Evolutionary conservation across 208 protist species (phyloP).

Genomic region (Crithidia mellificae): DNA sequence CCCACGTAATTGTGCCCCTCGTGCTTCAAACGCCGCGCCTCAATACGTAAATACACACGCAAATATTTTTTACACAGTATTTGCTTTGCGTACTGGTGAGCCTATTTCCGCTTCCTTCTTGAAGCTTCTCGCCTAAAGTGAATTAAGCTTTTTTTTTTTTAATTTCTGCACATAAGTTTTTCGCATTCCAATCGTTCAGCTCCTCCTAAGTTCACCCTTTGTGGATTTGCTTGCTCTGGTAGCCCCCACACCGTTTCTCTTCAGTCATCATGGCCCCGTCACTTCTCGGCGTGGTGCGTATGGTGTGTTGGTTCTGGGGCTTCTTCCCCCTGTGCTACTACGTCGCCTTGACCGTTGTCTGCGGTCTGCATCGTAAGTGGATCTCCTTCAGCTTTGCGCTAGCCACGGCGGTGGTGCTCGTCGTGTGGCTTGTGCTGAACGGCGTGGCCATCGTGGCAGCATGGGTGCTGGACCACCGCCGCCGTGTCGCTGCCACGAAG

Average conservation of each 20-base stretch:
- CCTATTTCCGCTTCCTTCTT: too few relatives aligned
- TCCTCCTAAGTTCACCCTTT: background rate
- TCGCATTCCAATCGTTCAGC: slow-evolving; percentile 9
- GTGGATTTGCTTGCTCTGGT: background rate
- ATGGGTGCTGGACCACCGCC: background rate
- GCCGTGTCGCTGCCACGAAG: too few relatives aligned
- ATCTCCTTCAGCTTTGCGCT: slow-evolving; percentile 33
- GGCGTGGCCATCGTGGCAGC: slow-evolving; percentile 14
- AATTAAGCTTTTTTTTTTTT: slow-evolving; percentile 18
- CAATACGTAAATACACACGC: too few relatives aligned
- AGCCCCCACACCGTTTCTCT: slow-evolving; percentile 2
- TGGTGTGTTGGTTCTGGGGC: slow-evolving; percentile 28
- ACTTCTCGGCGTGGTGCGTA: slow-evolving; percentile 5
- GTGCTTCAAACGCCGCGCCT: too few relatives aligned
- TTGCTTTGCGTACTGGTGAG: too few relatives aligned
- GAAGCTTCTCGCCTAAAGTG: too few relatives aligned
- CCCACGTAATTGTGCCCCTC: too few relatives aligned
- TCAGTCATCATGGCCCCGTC: background rate
- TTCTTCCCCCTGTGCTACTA: slow-evolving; percentile 40
- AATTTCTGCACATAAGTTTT: slow-evolving; percentile 3
- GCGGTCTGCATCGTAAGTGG: slow-evolving; percentile 35
- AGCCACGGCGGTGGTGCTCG: slow-evolving; percentile 12
- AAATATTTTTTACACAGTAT: too few relatives aligned
- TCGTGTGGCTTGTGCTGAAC: slow-evolving; percentile 27
- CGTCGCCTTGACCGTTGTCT: slow-evolving; percentile 38